Evolutionary conservation across 1,139 yeast species (phyloP).

Genomic region (Pichia sp.): DNA sequence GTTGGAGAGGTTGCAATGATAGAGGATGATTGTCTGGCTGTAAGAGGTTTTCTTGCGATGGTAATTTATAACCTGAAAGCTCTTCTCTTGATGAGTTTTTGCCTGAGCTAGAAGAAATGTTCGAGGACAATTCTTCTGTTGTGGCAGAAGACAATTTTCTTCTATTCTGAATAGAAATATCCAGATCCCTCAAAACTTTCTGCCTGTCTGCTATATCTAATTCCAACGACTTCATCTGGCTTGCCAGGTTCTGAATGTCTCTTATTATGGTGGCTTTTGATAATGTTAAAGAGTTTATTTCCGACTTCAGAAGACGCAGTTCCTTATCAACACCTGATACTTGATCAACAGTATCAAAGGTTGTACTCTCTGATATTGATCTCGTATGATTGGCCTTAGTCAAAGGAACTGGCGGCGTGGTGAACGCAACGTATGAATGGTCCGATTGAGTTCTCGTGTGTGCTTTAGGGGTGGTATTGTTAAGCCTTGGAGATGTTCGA

Average conservation of each 20-base stretch:
- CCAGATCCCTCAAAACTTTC: slow-evolving; percentile 22
- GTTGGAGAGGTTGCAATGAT: background rate
- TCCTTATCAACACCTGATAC: slow-evolving; percentile 33
- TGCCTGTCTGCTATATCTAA: slow-evolving; percentile 25
- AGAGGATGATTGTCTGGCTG: background rate
- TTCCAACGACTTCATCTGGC: slow-evolving; percentile 28
- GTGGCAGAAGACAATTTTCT: slow-evolving; percentile 6
- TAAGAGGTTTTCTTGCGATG: slow-evolving; percentile 5
- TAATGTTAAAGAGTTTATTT: slow-evolving; percentile 40
- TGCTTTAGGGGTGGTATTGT: slow-evolving; percentile 12
- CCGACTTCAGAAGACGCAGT: slow-evolving; percentile 38
- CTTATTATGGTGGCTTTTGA: slow-evolving; percentile 31
- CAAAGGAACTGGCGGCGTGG: slow-evolving; percentile 30
- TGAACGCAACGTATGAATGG: slow-evolving; percentile 39
- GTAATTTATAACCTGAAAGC: background rate
- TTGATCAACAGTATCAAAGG: slow-evolving; percentile 11
- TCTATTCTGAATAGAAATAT: slow-evolving; percentile 13
- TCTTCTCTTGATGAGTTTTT: slow-evolving; percentile 12
- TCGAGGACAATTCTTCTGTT: slow-evolving; percentile 12
- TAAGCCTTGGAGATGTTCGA: background rate
- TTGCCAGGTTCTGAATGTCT: slow-evolving; percentile 33
- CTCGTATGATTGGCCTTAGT: slow-evolving; percentile 20
- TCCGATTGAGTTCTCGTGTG: slow-evolving; percentile 30
- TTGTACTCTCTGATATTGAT: slow-evolving; percentile 25
- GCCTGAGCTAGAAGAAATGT: slow-evolving; percentile 8